Base-by-base conservation (phyloP, 2,329 filamentous ascomycete genomes). In the Colletotrichum orchidophilum region DNA sequence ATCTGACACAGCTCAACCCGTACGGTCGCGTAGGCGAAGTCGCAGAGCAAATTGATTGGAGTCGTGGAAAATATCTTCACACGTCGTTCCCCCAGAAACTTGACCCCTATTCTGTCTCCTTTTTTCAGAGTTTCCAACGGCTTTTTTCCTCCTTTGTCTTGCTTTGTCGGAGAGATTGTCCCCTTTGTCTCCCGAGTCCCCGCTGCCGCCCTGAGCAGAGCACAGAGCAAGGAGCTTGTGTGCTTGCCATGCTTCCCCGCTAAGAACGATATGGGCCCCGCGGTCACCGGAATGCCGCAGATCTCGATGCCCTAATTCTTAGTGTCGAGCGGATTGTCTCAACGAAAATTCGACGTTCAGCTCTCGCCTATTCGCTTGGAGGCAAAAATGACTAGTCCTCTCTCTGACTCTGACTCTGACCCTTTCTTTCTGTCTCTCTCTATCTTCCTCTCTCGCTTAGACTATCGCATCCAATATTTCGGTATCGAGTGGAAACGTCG, bases 1-100 rank as follows among this genome's bases (percentile, higher is more conserved):
- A 71, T 53, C 57, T 71, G 63, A 66, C 50, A 68, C 63, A 35
- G 52, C 33, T 52, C 42, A 50, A 63, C 49, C 57, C 63, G 58
- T 50, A 57, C 68, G 39, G 29, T 9, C 29, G 68, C 58, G 39
- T 53, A 67, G 55, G 68, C 68, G 57, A 71, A 52, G 68, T 71
- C 52, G 57, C 63, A 71, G 57, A 71, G 50, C 68, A 71, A 53
- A 71, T 71, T 71, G 63, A 66, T 58, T 58, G 63, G 42, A 26
- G 59, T 26, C 21, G 8, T 46, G 31, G n/a, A 35, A 46, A 50
- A 50, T 27, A 59, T 29, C 24, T 54, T 50, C 27, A 53, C 29
- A n/a, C 50, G n/a, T 39, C 13, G 27, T 24, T 31, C 57, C 50
- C 58, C 68, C 63, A 63, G 58, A 58, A 18, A 13, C 11, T 42